A percentile compares a stretch with the other conserved stretches of the same genome.
phyloP scores from a whole-genome alignment of 2,329 filamentous ascomycete genomes.

The Ophiostoma himal-ulmi region DNA sequence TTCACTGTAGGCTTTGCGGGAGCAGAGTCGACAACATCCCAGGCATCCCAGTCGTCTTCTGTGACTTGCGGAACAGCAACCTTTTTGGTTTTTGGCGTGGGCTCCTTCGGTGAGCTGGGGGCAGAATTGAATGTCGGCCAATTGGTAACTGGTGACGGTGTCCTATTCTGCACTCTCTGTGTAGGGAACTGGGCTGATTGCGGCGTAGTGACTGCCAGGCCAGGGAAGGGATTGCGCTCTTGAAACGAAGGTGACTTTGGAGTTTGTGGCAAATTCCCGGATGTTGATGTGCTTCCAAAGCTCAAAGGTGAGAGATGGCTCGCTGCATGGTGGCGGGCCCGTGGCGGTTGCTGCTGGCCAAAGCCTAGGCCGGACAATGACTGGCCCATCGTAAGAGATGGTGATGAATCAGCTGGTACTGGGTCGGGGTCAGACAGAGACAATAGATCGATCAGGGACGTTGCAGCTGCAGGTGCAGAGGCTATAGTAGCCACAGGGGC shows the following conservation, averaged over 20 bases:
- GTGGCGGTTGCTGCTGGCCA: background rate
- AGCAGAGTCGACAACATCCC: slow-evolving; percentile 24
- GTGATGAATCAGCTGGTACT: background rate
- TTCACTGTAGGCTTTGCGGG: background rate
- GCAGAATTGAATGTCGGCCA: slow-evolving; percentile 40
- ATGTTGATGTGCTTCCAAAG: slow-evolving; percentile 31
- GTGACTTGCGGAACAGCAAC: slow-evolving; percentile 25
- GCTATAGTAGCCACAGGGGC: background rate
- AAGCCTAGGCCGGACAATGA: background rate
- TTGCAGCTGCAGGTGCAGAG: background rate
- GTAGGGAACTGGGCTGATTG: slow-evolving; percentile 33
- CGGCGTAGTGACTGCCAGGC: slow-evolving; percentile 43
- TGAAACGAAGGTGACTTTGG: slow-evolving; percentile 50
- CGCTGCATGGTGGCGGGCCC: slow-evolving; percentile 27
- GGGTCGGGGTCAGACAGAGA: slow-evolving; percentile 25
- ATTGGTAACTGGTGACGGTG: slow-evolving; percentile 40
- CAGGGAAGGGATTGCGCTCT: slow-evolving; percentile 48
- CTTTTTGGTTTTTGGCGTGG: slow-evolving; percentile 18
- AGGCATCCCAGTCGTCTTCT: slow-evolving; percentile 46
- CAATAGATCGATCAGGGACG: slow-evolving; percentile 25
- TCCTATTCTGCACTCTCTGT: slow-evolving; percentile 32
- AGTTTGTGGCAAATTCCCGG: slow-evolving; percentile 35
- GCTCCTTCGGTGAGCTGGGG: slow-evolving; percentile 5
- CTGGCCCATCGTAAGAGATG: background rate
- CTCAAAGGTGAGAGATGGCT: slow-evolving; percentile 33